Conservation (phyloP, 495 filamentous ascomycete species). For the Podospora anserina region DNA sequence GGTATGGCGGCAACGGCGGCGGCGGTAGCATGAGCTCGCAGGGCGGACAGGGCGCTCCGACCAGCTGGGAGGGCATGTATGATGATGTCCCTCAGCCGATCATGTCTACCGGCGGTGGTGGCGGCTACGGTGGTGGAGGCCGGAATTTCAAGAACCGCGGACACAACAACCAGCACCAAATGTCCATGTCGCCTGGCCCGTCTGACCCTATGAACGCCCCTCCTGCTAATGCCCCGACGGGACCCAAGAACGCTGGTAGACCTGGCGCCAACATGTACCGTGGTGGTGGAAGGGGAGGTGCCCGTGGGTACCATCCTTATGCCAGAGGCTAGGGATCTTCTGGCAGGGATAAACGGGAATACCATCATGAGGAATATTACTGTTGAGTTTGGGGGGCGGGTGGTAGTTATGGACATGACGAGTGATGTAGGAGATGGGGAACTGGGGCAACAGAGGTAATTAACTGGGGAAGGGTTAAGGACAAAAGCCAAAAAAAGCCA, state of each 20-base stretch:
- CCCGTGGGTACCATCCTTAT: conserved; percentile 80
- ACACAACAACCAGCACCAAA: conserved; percentile 29
- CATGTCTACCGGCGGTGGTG: conserved; percentile 52
- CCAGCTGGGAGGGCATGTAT: conserved; percentile 98
- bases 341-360: not conserved
- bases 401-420: not conserved
- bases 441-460: not conserved
- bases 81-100: conserved; percentile 93
- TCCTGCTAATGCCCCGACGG: conserved; percentile 91
- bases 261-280: conserved; percentile 86
- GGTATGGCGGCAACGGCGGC: conserved; percentile 42
- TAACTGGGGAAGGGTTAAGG: not conserved
- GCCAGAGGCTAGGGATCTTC: conserved; percentile 29
- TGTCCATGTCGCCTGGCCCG: conserved; percentile 27
- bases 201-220: conserved; percentile 57
- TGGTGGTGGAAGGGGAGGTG: conserved; percentile 78
- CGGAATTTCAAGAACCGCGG: conserved; percentile 44
- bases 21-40: not conserved
- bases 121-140: conserved; percentile 53
- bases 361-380: not conserved
- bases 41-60: conserved; percentile 48
- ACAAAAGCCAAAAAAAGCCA: not conserved
- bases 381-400: not conserved
- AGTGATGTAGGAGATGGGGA: not conserved
- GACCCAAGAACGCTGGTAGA: conserved; percentile 91